phyloP scores from a whole-genome alignment of 148 eudicot genomes.

The Vaccinium macrocarpon region DNA sequence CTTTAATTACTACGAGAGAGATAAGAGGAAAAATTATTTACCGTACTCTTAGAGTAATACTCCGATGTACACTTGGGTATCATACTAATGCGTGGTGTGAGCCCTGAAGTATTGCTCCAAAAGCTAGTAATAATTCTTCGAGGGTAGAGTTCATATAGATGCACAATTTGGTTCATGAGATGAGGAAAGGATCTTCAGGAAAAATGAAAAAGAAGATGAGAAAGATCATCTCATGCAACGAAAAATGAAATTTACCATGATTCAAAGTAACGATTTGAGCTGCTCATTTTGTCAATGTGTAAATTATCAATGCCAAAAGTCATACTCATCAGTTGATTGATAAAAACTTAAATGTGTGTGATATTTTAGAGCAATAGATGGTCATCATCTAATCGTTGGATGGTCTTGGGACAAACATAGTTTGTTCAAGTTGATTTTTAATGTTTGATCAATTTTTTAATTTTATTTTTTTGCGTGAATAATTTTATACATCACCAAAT shows the following conservation, averaged over 20 bases:
- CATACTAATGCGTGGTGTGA: no score
- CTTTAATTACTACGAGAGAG: no score
- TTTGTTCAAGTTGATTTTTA: background rate
- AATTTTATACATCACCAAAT: background rate
- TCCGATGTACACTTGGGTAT: no score
- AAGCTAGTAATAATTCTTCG: no score
- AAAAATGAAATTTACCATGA: background rate
- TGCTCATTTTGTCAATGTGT: background rate
- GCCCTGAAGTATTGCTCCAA: no score
- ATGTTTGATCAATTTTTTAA: background rate
- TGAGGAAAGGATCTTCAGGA: no score
- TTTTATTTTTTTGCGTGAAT: background rate
- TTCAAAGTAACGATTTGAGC: background rate
- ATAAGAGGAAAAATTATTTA: no score
- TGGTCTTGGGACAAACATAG: background rate
- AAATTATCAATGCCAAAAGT: background rate
- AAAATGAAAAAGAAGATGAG: no score
- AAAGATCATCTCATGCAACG: background rate
- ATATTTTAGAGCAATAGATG: background rate
- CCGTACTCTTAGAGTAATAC: no score
- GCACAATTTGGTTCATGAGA: no score
- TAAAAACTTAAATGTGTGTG: no score
- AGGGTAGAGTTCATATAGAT: no score
- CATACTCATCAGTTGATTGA: background rate
- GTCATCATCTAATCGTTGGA: background rate